phyloP scores from a whole-genome alignment of 176 grass and related monocot species.

The Zea luxurians region DNA sequence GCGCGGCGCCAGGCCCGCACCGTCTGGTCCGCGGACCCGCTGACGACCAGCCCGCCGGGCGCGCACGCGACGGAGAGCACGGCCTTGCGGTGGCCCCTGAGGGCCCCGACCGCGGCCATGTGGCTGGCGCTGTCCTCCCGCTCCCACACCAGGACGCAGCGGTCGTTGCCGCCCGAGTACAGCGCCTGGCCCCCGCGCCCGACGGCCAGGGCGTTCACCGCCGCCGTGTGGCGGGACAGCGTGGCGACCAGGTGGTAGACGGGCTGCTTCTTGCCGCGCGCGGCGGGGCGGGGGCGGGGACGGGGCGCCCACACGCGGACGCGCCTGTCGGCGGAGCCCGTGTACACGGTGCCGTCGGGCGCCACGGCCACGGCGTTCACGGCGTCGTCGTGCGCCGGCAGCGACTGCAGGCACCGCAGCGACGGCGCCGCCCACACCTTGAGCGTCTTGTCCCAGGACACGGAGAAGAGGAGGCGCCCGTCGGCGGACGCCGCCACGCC shows the following conservation, averaged over 20 bases:
- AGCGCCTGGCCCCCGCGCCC: conserved; percentile 46
- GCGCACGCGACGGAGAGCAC: conserved; percentile 70
- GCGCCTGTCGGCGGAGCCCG: conserved; percentile 69
- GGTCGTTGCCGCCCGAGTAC: conserved; percentile 76
- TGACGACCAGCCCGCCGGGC: conserved; percentile 60
- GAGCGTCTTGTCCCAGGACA: conserved; percentile 91
- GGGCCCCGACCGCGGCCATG: conserved; percentile 59
- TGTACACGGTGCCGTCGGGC: conserved; percentile 73
- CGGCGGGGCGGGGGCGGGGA: not conserved
- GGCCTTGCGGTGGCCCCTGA: conserved; percentile 67
- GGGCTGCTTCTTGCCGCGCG: conserved; percentile 23
- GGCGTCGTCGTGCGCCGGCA: conserved; percentile 80
- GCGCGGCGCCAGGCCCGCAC: conserved; percentile 72
- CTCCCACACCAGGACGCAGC: conserved; percentile 83
- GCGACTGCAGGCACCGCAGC: conserved; percentile 74
- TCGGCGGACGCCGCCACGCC: conserved; percentile 47
- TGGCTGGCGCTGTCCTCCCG: conserved; percentile 75
- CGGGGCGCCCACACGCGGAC: conserved; percentile 61
- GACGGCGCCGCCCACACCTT: conserved; percentile 80
- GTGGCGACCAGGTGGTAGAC: conserved; percentile 59
- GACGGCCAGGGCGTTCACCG: conserved; percentile 81
- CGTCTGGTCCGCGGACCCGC: conserved; percentile 74
- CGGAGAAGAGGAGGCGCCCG: conserved; percentile 71
- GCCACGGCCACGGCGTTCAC: conserved; percentile 75
- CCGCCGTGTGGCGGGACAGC: conserved; percentile 59